Evolutionary conservation across 345 rosid genomes (phyloP), one percentile per base, ranked within the genome.

Genomic region (Salix brachista): DNA sequence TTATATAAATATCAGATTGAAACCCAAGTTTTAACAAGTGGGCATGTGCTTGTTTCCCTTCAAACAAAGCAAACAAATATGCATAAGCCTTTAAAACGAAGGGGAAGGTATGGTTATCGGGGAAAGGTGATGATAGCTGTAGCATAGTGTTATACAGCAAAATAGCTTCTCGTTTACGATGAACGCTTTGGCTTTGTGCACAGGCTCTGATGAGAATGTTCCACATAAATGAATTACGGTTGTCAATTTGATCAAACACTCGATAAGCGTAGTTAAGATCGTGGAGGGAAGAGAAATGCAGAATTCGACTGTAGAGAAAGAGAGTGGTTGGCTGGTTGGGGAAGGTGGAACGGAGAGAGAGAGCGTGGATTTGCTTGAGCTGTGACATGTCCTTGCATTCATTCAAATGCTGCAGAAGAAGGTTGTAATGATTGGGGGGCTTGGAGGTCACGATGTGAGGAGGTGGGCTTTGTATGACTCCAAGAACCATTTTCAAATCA

Each of bases 31-130:
- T 94, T 32, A 90, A 9, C 86, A 85, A 50, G 81, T 87, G 94
- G 52, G 84, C 89, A 76, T 94, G 98, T 17, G 86, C 78, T 50
- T 92, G 97, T 56, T 86, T 79, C 80, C 97, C 97, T 81, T 91
- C 93, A 0, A 65, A 77, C 66, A 89, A 81, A 17, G 90, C 88
- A 65, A 87, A 91, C 67, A 91, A 52, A 76, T 89, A 92, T 69
- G 96, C 89, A 62, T 91, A 90, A 37, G 94, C 92, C 83, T 92
- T 94, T 75, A 94, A 85, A 54, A 89, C 91, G 75, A 92, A 92
- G 9, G 98, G 98, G 73, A 89, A 94, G 26, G 97, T 91, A 71
- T 92, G 91, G 14, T 90, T 89, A 80, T 92, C 97, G 7, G 97
- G 96, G 3, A 42, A 21, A 1, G 78, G 87, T n/a, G 30, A 62